Conservation (phyloP, 352 stramenopile genomes). For the Globisporangium lucens region DNA sequence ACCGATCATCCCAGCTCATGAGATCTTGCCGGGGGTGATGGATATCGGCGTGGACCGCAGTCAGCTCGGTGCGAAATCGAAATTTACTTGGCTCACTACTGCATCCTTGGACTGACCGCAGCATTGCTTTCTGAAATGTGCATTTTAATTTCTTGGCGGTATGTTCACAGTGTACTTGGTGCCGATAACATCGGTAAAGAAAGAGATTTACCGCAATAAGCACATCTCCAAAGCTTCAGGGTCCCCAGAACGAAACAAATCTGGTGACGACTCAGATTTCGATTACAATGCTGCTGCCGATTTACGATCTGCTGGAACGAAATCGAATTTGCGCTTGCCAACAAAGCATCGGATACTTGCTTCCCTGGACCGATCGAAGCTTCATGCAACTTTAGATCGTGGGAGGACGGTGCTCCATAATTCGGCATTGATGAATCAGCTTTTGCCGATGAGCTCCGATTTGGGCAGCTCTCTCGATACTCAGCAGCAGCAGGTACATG, state of each 20-base stretch:
- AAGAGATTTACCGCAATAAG: slow-evolving; percentile 41
- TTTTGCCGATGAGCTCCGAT: neutral
- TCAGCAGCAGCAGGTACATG: neutral
- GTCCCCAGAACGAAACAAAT: slow-evolving; percentile 1
- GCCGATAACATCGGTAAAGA: slow-evolving; percentile 33
- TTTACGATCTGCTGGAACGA: neutral
- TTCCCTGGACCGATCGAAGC: neutral
- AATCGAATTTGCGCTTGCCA: neutral
- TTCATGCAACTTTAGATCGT: neutral
- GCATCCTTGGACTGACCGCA: neutral
- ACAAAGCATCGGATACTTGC: slow-evolving; percentile 7
- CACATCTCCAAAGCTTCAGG: slow-evolving; percentile 16
- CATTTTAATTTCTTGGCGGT: no score
- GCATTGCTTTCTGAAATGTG: no score
- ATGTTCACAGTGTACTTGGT: slow-evolving; percentile 32
- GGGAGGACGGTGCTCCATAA: neutral
- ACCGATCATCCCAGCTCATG: slow-evolving; percentile 26
- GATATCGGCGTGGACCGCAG: slow-evolving; percentile 26
- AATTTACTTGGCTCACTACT: no score
- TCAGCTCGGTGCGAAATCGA: slow-evolving; percentile 25
- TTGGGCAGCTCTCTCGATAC: neutral
- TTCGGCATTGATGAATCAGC: neutral
- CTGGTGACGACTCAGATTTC: neutral
- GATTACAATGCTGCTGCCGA: neutral
- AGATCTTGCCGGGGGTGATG: slow-evolving; percentile 20